Conservation (phyloP, 75 land plant species). For the Picea sitchensis region DNA sequence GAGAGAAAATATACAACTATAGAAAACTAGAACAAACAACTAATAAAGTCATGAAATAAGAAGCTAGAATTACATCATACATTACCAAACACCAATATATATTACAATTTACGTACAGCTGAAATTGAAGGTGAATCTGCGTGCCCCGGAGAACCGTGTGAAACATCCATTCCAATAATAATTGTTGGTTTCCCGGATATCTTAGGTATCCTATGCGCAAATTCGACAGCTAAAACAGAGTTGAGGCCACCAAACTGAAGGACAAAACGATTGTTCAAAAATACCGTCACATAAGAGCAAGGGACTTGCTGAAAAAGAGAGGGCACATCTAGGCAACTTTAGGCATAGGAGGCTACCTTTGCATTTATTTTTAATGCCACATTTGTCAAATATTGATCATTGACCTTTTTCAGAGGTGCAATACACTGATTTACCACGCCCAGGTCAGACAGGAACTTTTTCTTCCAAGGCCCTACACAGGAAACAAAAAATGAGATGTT, state of each 20-base stretch:
- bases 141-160: conserved; percentile 93
- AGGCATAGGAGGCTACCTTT: conserved; percentile 46
- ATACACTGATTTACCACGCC: conserved; percentile 87
- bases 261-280: background rate
- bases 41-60: too few relatives aligned
- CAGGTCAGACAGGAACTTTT: conserved; percentile 48
- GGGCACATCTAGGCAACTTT: background rate
- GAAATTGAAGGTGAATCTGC: conserved; percentile 91
- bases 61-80: too few relatives aligned
- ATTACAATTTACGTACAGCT: conserved; percentile 46
- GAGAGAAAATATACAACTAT: too few relatives aligned
- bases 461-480: conserved; percentile 78
- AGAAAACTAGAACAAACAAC: too few relatives aligned
- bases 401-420: conserved; percentile 52
- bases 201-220: conserved; percentile 30
- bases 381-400: conserved; percentile 86
- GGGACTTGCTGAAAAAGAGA: background rate
- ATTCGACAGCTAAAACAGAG: conserved; percentile 49
- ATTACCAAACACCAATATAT: too few relatives aligned
- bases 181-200: conserved; percentile 67
- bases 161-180: conserved; percentile 97
- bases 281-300: background rate
- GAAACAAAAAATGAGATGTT: background rate
- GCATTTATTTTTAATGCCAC: conserved; percentile 88
- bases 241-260: conserved; percentile 86